A percentile compares a stretch with the other conserved stretches of the same genome.
phyloP scores from a whole-genome alignment of 345 rosid genomes.

The Salix viminalis region DNA sequence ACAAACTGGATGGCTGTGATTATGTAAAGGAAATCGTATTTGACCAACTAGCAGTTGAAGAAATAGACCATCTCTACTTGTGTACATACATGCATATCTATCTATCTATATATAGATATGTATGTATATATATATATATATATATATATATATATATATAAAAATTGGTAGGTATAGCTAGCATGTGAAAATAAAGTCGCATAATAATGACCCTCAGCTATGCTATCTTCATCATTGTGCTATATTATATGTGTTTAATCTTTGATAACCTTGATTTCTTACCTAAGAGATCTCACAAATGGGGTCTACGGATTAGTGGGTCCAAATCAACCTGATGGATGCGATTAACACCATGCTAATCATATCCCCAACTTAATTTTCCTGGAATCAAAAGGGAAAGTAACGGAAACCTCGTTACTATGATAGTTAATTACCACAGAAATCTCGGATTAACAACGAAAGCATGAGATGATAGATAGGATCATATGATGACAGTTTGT shows the following conservation, averaged over 20 bases:
- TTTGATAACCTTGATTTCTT: constrained; percentile 49
- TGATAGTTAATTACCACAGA: constrained; percentile 54
- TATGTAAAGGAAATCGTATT: constrained; percentile 25
- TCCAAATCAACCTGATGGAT: constrained; percentile 57
- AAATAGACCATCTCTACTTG: constrained; percentile 34
- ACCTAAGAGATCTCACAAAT: constrained; percentile 43
- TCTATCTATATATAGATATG: too few species aligned
- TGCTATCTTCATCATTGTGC: constrained; percentile 47
- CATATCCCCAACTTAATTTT: constrained; percentile 42
- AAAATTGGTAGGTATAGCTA: constrained; percentile 24
- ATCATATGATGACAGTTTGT: constrained; percentile 11
- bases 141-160: too few species aligned
- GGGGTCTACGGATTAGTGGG: constrained; percentile 37
- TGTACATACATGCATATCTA: too few species aligned
- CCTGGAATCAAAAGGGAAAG: constrained; percentile 45
- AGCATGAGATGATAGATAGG: not conserved
- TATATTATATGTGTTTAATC: constrained; percentile 29
- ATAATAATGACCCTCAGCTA: constrained; percentile 34
- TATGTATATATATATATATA: too few species aligned
- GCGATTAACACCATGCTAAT: constrained; percentile 42
- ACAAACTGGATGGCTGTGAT: constrained; percentile 32
- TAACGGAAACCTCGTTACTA: constrained; percentile 48
- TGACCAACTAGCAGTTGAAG: constrained; percentile 54
- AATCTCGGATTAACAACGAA: constrained; percentile 23
- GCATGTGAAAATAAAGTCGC: constrained; percentile 18